phyloP scores from a whole-genome alignment of 2,329 filamentous ascomycete species.

The Ophiosphaerella korrae region DNA sequence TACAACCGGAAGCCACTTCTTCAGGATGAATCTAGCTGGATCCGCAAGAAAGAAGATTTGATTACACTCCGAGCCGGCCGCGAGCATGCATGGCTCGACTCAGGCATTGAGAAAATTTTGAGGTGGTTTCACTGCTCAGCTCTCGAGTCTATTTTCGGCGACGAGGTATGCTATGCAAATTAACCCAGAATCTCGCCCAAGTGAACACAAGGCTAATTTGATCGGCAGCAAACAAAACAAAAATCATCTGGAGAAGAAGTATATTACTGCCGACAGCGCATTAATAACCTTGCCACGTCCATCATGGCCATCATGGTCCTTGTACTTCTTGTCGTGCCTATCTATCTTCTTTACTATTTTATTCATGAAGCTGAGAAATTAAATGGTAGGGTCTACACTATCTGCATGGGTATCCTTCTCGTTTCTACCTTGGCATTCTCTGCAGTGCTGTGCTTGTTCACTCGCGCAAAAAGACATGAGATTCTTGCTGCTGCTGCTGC shows the following conservation, averaged over 20 bases:
- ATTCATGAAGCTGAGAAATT: slow-evolving; percentile 7
- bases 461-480: slow-evolving; percentile 30
- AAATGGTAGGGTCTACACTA: slow-evolving; percentile 8
- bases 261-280: slow-evolving; percentile 26
- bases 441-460: slow-evolving; percentile 28
- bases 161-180: neutral
- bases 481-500: slow-evolving; percentile 31
- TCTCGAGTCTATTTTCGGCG: slow-evolving; percentile 12
- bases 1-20: slow-evolving; percentile 7
- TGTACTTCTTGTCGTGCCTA: slow-evolving; percentile 26
- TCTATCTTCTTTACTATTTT: slow-evolving; percentile 29
- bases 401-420: slow-evolving; percentile 24
- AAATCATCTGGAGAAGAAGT: slow-evolving; percentile 17
- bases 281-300: slow-evolving; percentile 17
- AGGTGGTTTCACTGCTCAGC: slow-evolving; percentile 17
- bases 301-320: slow-evolving; percentile 29
- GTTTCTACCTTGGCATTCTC: slow-evolving; percentile 32
- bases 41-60: slow-evolving; percentile 48
- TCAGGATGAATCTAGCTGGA: slow-evolving; percentile 38
- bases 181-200: neutral
- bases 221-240: slow-evolving; percentile 6
- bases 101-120: slow-evolving; percentile 32
- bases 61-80: slow-evolving; percentile 45
- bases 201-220: neutral
- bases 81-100: slow-evolving; percentile 49